Evolutionary conservation across 2,329 filamentous ascomycete species (phyloP), one percentile per base, ranked within the genome.

Genomic region (Claviceps africana): DNA sequence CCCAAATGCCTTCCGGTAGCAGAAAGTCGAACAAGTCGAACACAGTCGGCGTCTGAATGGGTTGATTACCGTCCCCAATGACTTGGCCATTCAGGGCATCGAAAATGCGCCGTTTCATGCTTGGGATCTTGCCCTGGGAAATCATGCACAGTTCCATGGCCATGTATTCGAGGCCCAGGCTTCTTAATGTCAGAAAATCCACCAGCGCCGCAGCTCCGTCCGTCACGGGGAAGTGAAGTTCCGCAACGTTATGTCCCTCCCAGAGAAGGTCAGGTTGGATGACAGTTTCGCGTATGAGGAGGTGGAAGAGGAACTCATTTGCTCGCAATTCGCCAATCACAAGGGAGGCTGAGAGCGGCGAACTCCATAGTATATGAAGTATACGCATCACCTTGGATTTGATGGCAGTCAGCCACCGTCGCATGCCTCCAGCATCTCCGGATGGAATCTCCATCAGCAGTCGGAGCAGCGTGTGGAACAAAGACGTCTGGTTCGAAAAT

Each of bases 11-110:
- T 46, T 75, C 74, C 21, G 73, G 64, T 2, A 76, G 67, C 54
- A 93, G 78, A 61, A 97, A 97, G 67, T 98, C 93, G 60, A 95
- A 93, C 22, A 97, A 76, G 57, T 96, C 89, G 61, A 97, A 95
- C 7, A 97, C 78, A 3, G 86, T 89, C 1, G 84, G 77, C 53
- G 88, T 85, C 30, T 74, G 70, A 39, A 85, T 72, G 5, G 81
- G 72, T 51, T 86, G 79, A 47, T 84, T 83, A 54, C 79, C 80
- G 15, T 84, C 78, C 19, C 82, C 72, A 11, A 79, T 74, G 8
- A 88, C 81, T 43, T 85, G 82, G 5, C 93, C 93, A 44, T 90
- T 80, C n/a, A 97, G 72, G 0, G 88, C 80, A 54, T 82, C 80
- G 47, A 83, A 79, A 4, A 86, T 79, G 7, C 82, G 76, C 52